A percentile compares a stretch with the other conserved stretches of the same genome.
Conservation (phyloP, 192 early-diverging fungal genomes). For the Coemansia sp. region DNA sequence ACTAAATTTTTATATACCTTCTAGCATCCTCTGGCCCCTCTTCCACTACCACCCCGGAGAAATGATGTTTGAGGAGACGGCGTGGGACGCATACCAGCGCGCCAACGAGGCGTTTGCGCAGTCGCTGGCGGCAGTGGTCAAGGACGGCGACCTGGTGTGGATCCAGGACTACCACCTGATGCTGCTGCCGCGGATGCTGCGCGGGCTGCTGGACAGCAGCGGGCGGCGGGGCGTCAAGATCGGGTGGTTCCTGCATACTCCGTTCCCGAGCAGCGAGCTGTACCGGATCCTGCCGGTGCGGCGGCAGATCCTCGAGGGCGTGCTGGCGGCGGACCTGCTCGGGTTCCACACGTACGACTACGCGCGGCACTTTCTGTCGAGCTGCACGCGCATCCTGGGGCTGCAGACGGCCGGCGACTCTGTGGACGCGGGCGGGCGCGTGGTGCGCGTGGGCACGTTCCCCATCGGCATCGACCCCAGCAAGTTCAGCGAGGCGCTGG, state of each 20-base stretch:
- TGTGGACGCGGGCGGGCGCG: conserved; percentile 70
- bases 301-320: conserved; percentile 89
- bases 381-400: conserved; percentile 95
- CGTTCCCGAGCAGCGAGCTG: conserved; percentile 95
- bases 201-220: conserved; percentile 60
- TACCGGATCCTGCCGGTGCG: conserved; percentile 96
- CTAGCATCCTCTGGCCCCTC: conserved; percentile 95
- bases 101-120: conserved; percentile 96
- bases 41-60: conserved; percentile 99
- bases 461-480: conserved; percentile 98
- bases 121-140: conserved; percentile 75
- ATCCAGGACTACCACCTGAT: conserved; percentile 98
- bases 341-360: conserved; percentile 99
- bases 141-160: conserved; percentile 90
- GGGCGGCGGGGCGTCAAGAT: conserved; percentile 80
- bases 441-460: conserved; percentile 96
- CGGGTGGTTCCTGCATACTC: conserved; percentile 98
- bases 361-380: conserved; percentile 95
- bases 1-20: neutral
- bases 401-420: conserved; percentile 91
- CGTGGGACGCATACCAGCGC: conserved; percentile 93
- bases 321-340: conserved; percentile 88
- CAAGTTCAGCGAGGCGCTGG: conserved; percentile 86
- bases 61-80: conserved; percentile 90
- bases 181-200: conserved; percentile 86